Percentiles rank a stretch among this genome's conserved stretches.
These are phyloP conservation scores for Pulveroboletus ravenelii DNA, from an alignment of 768 basidiomycete species.

Conservation along the genomic window DNA sequence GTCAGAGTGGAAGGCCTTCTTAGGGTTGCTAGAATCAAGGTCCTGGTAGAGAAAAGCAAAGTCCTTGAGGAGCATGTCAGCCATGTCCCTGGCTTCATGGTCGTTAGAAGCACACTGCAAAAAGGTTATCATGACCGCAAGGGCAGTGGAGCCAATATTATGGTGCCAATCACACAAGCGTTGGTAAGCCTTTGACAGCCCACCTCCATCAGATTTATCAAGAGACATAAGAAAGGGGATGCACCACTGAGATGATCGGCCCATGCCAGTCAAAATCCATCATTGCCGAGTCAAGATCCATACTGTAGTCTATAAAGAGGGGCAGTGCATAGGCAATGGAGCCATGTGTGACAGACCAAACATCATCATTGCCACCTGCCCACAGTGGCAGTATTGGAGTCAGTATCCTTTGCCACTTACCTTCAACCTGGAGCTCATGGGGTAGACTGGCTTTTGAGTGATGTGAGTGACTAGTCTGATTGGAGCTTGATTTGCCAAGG, in stretches of 20 bases:
- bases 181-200: too few species aligned
- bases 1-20: background rate
- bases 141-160: constrained; percentile 1
- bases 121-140: background rate
- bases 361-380: background rate
- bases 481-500: too few species aligned
- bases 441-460: background rate
- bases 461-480: too few species aligned
- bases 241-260: background rate
- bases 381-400: background rate
- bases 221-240: too few species aligned
- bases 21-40: background rate
- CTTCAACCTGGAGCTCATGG: background rate
- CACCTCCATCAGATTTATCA: too few species aligned
- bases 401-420: background rate
- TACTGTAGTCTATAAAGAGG: background rate
- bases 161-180: constrained; percentile 7
- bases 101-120: background rate
- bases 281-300: background rate
- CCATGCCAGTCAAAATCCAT: background rate
- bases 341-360: background rate
- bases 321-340: background rate
- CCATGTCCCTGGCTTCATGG: background rate
- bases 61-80: background rate
- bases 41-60: background rate